A percentile compares a stretch with the other conserved stretches of the same genome.
phyloP scores from a whole-genome alignment of 164 flowering plant genomes.

The Vitis rotundifolia region DNA sequence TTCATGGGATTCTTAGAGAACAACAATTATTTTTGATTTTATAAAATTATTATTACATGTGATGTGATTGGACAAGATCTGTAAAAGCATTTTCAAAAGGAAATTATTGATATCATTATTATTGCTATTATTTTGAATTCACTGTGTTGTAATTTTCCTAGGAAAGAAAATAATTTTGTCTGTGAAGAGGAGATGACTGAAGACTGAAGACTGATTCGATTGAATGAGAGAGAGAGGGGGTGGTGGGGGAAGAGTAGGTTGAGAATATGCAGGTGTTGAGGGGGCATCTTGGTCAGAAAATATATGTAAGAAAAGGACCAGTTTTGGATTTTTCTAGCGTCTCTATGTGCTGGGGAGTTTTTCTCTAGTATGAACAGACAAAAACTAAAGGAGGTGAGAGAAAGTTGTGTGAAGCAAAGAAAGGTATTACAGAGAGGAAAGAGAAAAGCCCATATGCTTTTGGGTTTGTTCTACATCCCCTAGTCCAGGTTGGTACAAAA shows the following conservation, averaged over 20 bases:
- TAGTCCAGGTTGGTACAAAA: slow-evolving; percentile 15
- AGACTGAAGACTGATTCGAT: background rate
- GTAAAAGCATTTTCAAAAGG: too few species aligned
- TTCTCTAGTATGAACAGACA: slow-evolving; percentile 6
- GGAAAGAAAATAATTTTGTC: too few species aligned
- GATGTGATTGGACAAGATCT: too few species aligned
- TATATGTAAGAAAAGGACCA: background rate
- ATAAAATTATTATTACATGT: too few species aligned
- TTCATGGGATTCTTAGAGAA: too few species aligned
- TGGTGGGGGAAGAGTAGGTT: background rate
- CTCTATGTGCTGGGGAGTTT: background rate
- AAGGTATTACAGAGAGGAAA: slow-evolving; percentile 1
- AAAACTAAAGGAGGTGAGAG: slow-evolving; percentile 11
- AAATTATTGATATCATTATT: too few species aligned
- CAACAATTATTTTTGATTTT: too few species aligned
- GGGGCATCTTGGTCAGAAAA: background rate
- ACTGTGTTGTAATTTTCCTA: too few species aligned
- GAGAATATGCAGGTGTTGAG: background rate
- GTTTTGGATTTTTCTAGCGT: background rate
- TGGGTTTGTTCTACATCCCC: slow-evolving; percentile 8
- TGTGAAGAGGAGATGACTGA: too few species aligned
- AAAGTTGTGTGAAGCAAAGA: slow-evolving; percentile 11
- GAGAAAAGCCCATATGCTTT: slow-evolving; percentile 15
- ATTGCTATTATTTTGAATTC: too few species aligned
- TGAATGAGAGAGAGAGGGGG: background rate